phyloP scores from a whole-genome alignment of 2,329 filamentous ascomycete species.

The Nemania diffusa region DNA sequence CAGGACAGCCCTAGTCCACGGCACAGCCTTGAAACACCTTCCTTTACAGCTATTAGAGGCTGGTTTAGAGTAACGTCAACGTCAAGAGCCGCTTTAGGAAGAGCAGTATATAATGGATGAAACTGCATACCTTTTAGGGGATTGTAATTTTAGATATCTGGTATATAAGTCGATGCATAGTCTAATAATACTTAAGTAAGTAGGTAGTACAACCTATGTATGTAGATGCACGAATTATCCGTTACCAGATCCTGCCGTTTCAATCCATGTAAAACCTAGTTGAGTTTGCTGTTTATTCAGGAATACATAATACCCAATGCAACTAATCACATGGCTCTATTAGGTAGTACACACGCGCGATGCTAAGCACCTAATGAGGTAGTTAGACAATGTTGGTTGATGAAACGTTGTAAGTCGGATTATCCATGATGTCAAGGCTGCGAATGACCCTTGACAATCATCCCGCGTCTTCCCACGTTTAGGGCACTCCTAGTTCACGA shows the following conservation, averaged over 20 bases:
- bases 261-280: constrained; percentile 19
- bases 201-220: constrained; percentile 16
- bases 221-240: neutral
- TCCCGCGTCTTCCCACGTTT: constrained; percentile 7
- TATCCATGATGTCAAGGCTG: constrained; percentile 35
- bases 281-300: neutral
- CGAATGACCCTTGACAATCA: constrained; percentile 13
- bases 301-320: neutral
- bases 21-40: neutral
- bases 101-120: neutral
- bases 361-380: neutral
- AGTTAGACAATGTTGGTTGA: neutral
- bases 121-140: neutral
- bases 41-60: neutral
- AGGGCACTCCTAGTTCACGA: neutral
- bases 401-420: constrained; percentile 39
- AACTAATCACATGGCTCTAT: neutral
- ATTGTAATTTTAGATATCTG: constrained; percentile 11
- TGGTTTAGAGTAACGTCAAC: neutral
- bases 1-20: neutral
- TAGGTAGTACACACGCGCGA: neutral
- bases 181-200: no score
- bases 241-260: neutral
- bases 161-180: no score
- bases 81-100: neutral